Percentiles rank a stretch among this genome's conserved stretches.
These are phyloP conservation scores for Zygoascus bituminiphila DNA, from an alignment of 805 yeast species.

Conservation along the genomic window DNA sequence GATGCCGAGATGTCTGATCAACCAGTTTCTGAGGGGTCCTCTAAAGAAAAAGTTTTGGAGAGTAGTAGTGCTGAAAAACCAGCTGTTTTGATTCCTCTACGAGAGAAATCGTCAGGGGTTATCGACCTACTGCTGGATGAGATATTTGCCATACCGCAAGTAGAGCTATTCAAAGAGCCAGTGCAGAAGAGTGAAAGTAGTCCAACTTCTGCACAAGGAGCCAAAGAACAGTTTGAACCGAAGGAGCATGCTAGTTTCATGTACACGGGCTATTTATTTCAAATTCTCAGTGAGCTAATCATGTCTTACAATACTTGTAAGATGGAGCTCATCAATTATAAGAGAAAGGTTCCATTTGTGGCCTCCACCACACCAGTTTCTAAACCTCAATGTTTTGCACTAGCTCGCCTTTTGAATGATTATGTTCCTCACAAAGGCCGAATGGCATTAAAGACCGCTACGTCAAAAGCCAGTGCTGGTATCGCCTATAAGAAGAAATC, in stretches of 20 bases:
- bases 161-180: neutral
- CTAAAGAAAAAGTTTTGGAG: conserved; percentile 1
- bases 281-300: conserved; percentile 58
- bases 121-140: conserved; percentile 57
- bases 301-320: conserved; percentile 76
- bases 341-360: conserved; percentile 42
- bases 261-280: conserved; percentile 61
- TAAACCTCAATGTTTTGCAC: conserved; percentile 68
- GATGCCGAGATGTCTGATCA: conserved; percentile 3
- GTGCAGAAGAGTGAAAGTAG: conserved; percentile 2
- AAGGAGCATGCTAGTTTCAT: conserved; percentile 46
- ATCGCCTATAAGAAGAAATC: conserved; percentile 31
- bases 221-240: conserved; percentile 16
- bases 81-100: conserved; percentile 4
- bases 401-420: conserved; percentile 71
- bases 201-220: conserved; percentile 15
- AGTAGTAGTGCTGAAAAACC: neutral
- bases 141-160: conserved; percentile 42
- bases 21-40: conserved; percentile 3
- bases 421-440: conserved; percentile 39
- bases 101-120: conserved; percentile 41
- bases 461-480: conserved; percentile 26
- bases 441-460: conserved; percentile 24
- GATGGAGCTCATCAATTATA: conserved; percentile 70
- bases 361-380: conserved; percentile 6